Evolutionary conservation across 345 rosid species (phyloP).

Genomic region (Geranium rotundifolium): DNA sequence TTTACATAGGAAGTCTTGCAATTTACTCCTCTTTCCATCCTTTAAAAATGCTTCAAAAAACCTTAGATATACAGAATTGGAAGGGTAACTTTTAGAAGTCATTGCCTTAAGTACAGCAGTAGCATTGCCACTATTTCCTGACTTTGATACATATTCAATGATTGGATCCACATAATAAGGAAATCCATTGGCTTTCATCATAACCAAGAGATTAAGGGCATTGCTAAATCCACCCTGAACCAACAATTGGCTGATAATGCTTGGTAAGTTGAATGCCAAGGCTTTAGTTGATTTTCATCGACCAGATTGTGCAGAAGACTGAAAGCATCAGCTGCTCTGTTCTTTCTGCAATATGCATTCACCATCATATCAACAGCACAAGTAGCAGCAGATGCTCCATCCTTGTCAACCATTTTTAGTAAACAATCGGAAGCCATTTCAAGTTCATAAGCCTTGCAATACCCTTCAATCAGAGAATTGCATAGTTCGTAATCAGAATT

Average conservation of each 20-base stretch:
- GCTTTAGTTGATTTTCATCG: conserved; percentile 32
- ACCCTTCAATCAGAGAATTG: conserved; percentile 60
- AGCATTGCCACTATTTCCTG: conserved; percentile 59
- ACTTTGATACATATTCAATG: conserved; percentile 48
- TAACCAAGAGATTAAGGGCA: conserved; percentile 45
- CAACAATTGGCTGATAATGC: conserved; percentile 45
- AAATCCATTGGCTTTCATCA: conserved; percentile 66
- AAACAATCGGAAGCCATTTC: conserved; percentile 56
- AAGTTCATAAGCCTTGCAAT: conserved; percentile 56
- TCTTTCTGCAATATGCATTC: conserved; percentile 46
- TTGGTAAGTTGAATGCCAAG: conserved; percentile 52
- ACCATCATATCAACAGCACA: conserved; percentile 54
- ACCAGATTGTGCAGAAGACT: conserved; percentile 37
- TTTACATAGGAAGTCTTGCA: conserved; percentile 60
- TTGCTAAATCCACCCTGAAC: conserved; percentile 56
- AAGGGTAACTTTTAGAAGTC: conserved; percentile 63
- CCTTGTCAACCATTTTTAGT: conserved; percentile 36
- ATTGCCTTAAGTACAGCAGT: conserved; percentile 46
- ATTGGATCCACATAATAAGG: conserved; percentile 68
- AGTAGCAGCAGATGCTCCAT: conserved; percentile 31
- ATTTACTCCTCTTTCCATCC: conserved; percentile 51
- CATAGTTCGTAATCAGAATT: conserved; percentile 43
- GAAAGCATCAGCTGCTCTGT: conserved; percentile 54
- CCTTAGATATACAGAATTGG: conserved; percentile 45
- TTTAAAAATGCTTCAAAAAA: conserved; percentile 54